Evolutionary conservation across 192 early-diverging fungal species (phyloP).

Genomic region (Rhizoclosmatium sp.): DNA sequence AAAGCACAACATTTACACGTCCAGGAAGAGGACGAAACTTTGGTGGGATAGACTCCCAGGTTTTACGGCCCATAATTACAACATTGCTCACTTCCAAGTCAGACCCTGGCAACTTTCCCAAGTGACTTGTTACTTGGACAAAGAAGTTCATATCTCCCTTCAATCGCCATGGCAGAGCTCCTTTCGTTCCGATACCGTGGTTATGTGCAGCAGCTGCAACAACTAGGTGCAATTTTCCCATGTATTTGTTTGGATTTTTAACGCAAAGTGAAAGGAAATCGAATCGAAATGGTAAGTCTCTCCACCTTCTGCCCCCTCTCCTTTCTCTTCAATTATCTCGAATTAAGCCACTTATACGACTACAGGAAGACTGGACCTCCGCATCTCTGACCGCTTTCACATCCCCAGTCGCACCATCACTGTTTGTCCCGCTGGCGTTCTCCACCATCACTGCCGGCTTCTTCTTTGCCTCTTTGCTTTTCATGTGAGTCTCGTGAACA

Average conservation of each 20-base stretch:
- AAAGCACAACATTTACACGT: constrained; percentile 88
- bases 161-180: constrained; percentile 86
- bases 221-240: constrained; percentile 62
- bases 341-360: background rate
- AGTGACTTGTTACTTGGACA: constrained; percentile 64
- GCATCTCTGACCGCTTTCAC: constrained; percentile 13
- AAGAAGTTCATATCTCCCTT: constrained; percentile 88
- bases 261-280: background rate
- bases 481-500: constrained; percentile 31
- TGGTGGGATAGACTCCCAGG: constrained; percentile 92
- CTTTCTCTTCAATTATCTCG: constrained; percentile 5
- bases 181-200: constrained; percentile 78
- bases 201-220: constrained; percentile 76
- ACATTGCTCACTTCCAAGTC: constrained; percentile 62
- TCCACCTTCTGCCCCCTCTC: background rate
- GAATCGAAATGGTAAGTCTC: background rate
- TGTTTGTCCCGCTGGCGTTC: constrained; percentile 25
- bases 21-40: constrained; percentile 79
- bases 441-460: constrained; percentile 5
- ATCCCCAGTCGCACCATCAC: constrained; percentile 18
- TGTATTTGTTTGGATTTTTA: background rate
- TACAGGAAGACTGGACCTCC: constrained; percentile 15
- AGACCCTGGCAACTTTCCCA: constrained; percentile 18
- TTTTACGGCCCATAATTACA: constrained; percentile 92
- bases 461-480: constrained; percentile 33